Base-by-base conservation (phyloP, 1,139 yeast species). In the Zygosaccharomyces sapae region DNA sequence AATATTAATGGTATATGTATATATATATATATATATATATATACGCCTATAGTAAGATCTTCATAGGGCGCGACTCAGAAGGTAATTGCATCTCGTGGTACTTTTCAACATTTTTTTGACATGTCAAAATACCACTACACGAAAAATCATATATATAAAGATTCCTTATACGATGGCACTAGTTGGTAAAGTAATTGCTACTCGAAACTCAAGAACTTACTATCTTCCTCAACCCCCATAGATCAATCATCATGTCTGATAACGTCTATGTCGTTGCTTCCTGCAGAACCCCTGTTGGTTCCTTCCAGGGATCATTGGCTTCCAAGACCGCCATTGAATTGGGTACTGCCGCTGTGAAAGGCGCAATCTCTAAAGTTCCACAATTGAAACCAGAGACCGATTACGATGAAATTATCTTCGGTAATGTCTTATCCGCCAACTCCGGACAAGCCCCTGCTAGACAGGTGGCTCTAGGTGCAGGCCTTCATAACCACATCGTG, bases 401-500 rank as follows among this genome's bases (percentile, higher is more conserved):
- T 51, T 95, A 86, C 49, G 97, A 92, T 59, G 97, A 92, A 70
- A 80, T 92, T 62, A 75, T 86, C 62, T 90, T 89, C 67, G 98
- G 98, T 63, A 88, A 89, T 62, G 98, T 89, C 45, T 73, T 87
- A 64, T 86, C 87, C 62, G 97, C 97, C 57, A 88, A 87, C 63
- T 81, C 87, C 49, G 97, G 98, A 54, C 97, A 92, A 72, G 92
- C 92, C 53, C 97, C 97, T 41, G 97, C 97, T 38, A 85, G 97
- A 71, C 98, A 92, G 73, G 97, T 92, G 49, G 97, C 96, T 13
- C 66, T 90, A 57, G 85, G 83, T 66, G 86, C 97, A 20, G 97
- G 97, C 18, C 75, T 92, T 46, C 78, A 87, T 42, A 80, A 83
- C 55, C 72, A 79, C 52, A 80, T 87, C 46, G 84, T 88, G 43